Base-by-base conservation (phyloP, 2,329 filamentous ascomycete genomes). In the Sporothrix brasiliensis region DNA sequence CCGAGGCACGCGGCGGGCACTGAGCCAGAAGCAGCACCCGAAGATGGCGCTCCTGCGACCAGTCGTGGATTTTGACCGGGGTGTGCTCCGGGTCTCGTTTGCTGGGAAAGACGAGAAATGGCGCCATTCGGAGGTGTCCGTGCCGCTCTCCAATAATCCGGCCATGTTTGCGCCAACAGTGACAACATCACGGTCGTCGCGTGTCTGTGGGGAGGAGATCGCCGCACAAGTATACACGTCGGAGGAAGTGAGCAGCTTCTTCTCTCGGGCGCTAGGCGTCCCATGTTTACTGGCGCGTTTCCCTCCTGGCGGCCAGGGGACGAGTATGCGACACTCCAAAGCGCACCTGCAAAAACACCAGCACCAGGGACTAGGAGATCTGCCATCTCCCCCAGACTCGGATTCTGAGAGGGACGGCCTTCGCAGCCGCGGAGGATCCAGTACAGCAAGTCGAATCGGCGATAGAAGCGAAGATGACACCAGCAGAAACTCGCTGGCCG, bases 11-110 rank as follows among this genome's bases (percentile, higher is more conserved):
- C 91, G 92, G 0, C 89, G 90, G 75, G 93, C 91, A 6, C 82
- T 99, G 69, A 97, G 88, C 77, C 94, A 98, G 79, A 99, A 98
- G 80, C 86, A 89, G 73, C 90, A 95, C 77, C 92, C 94, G 2
- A 88, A 85, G 47, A 98, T 99, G 94, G 91, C 92, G 14, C 85
- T 97, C 4, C 84, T 99, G 67, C 86, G 86, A 67, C 94, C 95
- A 7, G 79, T 77, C 4, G 82, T 98, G 53, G 91, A 98, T 75
- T 87, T 97, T 70, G 81, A 86, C 0, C 79, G 79, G 1, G 91
- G 91, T 0, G 76, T 90, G 2, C 80, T 99, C 21, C 83, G 85
- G 19, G 83, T 98, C 10, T 79, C 79, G 6, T 87, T 86, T 72
- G 76, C 79, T 14, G 86, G 81, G 2, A 1, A 70, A 74, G 6